Evolutionary conservation across 805 yeast genomes (phyloP), one percentile per base, ranked within the genome.

Genomic region (Zygoascus ofunaensis): DNA sequence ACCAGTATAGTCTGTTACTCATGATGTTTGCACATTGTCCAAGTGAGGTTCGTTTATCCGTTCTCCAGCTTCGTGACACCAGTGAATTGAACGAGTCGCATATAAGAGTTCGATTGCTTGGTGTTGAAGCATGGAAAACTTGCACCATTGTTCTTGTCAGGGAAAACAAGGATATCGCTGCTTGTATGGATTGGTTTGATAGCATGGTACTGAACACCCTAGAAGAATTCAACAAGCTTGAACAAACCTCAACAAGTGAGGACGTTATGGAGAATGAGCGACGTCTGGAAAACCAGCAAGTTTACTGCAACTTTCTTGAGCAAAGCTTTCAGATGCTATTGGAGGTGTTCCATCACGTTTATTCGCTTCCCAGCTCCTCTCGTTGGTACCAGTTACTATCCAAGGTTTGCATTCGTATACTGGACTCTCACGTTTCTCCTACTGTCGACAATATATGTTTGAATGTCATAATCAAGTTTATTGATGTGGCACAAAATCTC

Each of bases 1-100:
- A 45, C 23, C 44, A 41, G 37, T 45, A 34, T 22, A 41, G 44
- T 19, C 39, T 45, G 14, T 34, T 39, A 4, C 33, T 45, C 38
- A 35, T 39, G 19, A 17, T 36, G 28, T 45, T 41, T 24, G 23
- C 36, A 14, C 30, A 19, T 22, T 41, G 45, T 30, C 45, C 48
- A 5, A 14, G 28, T 8, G 39, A 32, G 5, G 34, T 21, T 5
- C 33, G 48, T 4, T 45, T 40, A 7, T 36, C 43, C 18, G 34
- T 45, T 23, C 37, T 17, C 10, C 48, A 45, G 39, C 34, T 45
- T n/a, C 36, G 26, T 20, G 39, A 34, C 22, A 24, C 32, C 14
- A 39, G 32, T 23, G 28, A 10, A 8, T 15, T 45, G 23, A 23
- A 24, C n/a, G 45, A 41, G 23, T 45, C 48, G 4, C 48, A 45